A percentile compares a stretch with the other conserved stretches of the same genome.
These are phyloP conservation scores for Sphaerostilbella broomeana DNA, from an alignment of 2,329 filamentous ascomycete genomes.

Conservation along the genomic window DNA sequence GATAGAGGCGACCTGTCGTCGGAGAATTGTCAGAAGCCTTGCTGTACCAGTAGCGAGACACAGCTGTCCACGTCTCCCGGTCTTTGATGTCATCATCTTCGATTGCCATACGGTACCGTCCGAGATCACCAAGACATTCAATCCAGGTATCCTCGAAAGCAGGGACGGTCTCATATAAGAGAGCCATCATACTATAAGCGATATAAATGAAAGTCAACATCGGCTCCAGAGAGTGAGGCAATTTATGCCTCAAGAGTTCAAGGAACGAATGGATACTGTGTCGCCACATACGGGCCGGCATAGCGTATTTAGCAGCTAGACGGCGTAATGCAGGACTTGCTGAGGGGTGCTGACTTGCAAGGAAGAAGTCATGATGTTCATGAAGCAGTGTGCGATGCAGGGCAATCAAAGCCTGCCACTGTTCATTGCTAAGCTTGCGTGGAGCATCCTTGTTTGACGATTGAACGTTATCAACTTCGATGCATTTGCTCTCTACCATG, in stretches of 20 bases:
- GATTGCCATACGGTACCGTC: conserved; percentile 62
- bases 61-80: conserved; percentile 71
- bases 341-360: conserved; percentile 77
- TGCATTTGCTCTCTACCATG: conserved; percentile 80
- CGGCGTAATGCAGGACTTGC: conserved; percentile 60
- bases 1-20: conserved; percentile 70
- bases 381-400: conserved; percentile 72
- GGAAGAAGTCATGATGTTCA: conserved; percentile 77
- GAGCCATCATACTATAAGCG: conserved; percentile 80
- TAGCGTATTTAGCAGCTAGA: conserved; percentile 73
- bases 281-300: conserved; percentile 90
- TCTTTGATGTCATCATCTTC: conserved; percentile 73
- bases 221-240: conserved; percentile 72
- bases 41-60: conserved; percentile 76
- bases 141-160: conserved; percentile 84
- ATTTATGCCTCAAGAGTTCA: conserved; percentile 63
- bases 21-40: conserved; percentile 73
- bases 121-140: conserved; percentile 79
- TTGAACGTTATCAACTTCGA: conserved; percentile 67
- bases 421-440: conserved; percentile 52
- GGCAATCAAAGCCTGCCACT: conserved; percentile 78
- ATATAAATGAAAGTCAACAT: conserved; percentile 87
- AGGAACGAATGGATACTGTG: conserved; percentile 82
- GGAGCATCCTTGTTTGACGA: conserved; percentile 27
- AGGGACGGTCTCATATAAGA: conserved; percentile 76